These are phyloP conservation scores for Pseudozyma tsukubaensis DNA, from an alignment of 1,284 basidiomycete genomes.

Conservation along the genomic window DNA sequence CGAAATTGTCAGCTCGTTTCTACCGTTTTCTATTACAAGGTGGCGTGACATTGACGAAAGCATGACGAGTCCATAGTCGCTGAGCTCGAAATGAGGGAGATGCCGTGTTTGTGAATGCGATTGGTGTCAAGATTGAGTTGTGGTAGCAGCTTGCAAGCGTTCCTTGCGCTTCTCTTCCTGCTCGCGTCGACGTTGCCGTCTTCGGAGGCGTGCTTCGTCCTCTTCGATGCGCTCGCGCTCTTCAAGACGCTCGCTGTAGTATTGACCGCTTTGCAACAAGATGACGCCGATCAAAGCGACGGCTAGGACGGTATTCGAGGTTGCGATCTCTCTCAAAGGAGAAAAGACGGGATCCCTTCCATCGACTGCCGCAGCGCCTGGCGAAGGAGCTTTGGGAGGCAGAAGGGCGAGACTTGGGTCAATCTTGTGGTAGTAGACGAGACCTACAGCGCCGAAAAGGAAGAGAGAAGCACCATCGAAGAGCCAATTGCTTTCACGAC, in stretches of 20 bases:
- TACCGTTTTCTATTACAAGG: background rate
- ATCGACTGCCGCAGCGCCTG: slow-evolving; percentile 35
- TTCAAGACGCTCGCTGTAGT: slow-evolving; percentile 66
- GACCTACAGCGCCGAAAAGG: slow-evolving; percentile 61
- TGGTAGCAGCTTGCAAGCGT: slow-evolving; percentile 19
- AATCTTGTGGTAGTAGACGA: slow-evolving; percentile 64
- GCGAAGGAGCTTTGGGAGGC: slow-evolving; percentile 44
- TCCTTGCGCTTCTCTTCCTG: slow-evolving; percentile 54
- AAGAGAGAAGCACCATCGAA: slow-evolving; percentile 68
- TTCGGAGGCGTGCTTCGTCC: slow-evolving; percentile 61
- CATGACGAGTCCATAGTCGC: too few relatives aligned
- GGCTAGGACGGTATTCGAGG: slow-evolving; percentile 64
- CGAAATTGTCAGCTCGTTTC: too few relatives aligned
- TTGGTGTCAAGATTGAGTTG: slow-evolving; percentile 8
- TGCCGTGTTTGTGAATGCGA: background rate
- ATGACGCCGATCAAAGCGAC: slow-evolving; percentile 65
- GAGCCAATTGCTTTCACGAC: slow-evolving; percentile 67
- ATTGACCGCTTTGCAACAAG: slow-evolving; percentile 66
- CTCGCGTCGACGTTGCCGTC: slow-evolving; percentile 57
- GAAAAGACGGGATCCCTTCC: slow-evolving; percentile 41
- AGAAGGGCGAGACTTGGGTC: slow-evolving; percentile 50
- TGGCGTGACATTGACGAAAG: background rate
- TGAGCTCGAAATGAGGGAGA: too few relatives aligned
- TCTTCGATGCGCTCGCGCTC: slow-evolving; percentile 67
- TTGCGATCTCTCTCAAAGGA: slow-evolving; percentile 64